These are phyloP conservation scores for Fusarium circinatum DNA, from an alignment of 2,329 filamentous ascomycete species.

Conservation along the genomic window DNA sequence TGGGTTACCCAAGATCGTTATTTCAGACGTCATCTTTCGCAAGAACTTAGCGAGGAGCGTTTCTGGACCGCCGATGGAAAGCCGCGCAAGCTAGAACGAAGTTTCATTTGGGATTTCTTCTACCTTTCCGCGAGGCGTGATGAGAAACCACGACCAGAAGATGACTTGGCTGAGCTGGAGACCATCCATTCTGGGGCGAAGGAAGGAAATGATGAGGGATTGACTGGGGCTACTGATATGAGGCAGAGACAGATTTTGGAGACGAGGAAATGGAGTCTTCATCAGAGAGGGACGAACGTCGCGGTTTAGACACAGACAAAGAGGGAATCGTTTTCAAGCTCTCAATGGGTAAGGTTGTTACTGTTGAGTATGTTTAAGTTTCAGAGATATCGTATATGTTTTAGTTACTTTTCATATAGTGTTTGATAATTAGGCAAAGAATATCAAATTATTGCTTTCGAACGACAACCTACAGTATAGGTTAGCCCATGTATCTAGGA, in stretches of 20 bases:
- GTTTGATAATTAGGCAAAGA: background rate
- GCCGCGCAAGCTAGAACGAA: conserved; percentile 54
- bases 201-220: conserved; percentile 4
- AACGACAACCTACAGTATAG: background rate
- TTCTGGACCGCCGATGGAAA: conserved; percentile 59
- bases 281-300: conserved; percentile 18
- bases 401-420: background rate
- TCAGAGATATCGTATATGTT: background rate
- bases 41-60: conserved; percentile 59
- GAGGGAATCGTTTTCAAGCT: background rate
- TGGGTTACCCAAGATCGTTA: conserved; percentile 60
- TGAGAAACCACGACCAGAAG: conserved; percentile 36
- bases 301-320: background rate
- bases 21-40: conserved; percentile 57
- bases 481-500: background rate
- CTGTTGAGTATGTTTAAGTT: background rate
- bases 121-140: conserved; percentile 51
- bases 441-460: background rate
- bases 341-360: background rate
- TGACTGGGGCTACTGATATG: conserved; percentile 15
- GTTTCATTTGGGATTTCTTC: conserved; percentile 57
- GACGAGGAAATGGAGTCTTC: conserved; percentile 40
- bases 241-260: conserved; percentile 40
- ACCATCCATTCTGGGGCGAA: conserved; percentile 32
- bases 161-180: conserved; percentile 35